A percentile compares a stretch with the other conserved stretches of the same genome.
Evolutionary conservation across 495 filamentous ascomycete species (phyloP).

Genomic region (Neurospora sp.): DNA sequence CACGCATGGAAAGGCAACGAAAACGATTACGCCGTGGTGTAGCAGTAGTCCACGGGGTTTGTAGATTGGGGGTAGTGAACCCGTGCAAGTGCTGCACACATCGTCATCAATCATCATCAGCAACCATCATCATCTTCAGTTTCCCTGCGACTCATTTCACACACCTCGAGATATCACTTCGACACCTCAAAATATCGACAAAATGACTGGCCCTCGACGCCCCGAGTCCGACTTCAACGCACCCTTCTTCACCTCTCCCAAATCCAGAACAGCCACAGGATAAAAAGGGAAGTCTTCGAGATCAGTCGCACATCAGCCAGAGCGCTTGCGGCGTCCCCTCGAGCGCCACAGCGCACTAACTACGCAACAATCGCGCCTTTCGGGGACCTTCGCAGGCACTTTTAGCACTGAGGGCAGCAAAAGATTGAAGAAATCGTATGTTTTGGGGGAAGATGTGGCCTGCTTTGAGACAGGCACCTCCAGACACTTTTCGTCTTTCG

Average conservation of each 20-base stretch:
- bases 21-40: neutral
- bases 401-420: neutral
- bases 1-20: neutral
- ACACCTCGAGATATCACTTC: neutral
- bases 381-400: neutral
- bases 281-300: neutral
- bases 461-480: neutral
- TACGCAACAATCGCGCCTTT: neutral
- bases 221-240: neutral
- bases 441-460: neutral
- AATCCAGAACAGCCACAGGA: neutral
- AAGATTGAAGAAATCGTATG: neutral
- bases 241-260: neutral
- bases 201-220: neutral
- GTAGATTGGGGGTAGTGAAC: neutral
- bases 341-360: neutral
- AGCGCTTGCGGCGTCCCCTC: neutral
- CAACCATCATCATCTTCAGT: neutral
- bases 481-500: neutral
- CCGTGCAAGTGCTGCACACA: neutral
- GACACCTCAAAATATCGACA: neutral
- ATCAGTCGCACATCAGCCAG: neutral
- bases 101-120: neutral
- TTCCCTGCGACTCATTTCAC: neutral
- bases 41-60: neutral